These are phyloP conservation scores for Globisporangium nodosum DNA, from an alignment of 352 stramenopile species.

Conservation along the genomic window DNA sequence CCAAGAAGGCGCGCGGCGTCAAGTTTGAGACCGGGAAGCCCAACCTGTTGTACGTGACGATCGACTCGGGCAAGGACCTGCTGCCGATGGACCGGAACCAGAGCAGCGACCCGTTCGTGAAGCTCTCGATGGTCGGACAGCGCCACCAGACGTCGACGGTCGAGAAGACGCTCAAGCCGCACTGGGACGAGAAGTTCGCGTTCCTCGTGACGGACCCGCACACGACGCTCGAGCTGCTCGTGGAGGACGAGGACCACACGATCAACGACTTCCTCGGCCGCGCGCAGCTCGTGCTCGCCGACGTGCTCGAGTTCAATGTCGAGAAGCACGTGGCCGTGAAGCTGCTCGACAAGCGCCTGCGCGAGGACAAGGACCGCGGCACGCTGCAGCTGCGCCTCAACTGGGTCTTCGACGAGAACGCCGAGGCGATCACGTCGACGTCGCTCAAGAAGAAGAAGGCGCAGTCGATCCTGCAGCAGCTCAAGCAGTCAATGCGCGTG, in stretches of 20 bases:
- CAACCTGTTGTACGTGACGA: slow-evolving; percentile 66
- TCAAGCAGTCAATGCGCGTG: slow-evolving; percentile 43
- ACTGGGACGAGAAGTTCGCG: slow-evolving; percentile 71
- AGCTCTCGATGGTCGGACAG: slow-evolving; percentile 69
- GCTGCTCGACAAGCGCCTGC: slow-evolving; percentile 53
- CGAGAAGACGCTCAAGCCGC: slow-evolving; percentile 65
- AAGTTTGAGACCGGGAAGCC: slow-evolving; percentile 18
- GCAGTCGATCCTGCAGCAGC: slow-evolving; percentile 40
- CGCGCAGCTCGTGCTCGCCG: slow-evolving; percentile 42
- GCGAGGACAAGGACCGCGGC: slow-evolving; percentile 47
- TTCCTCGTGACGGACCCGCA: slow-evolving; percentile 41
- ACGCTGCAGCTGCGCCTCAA: slow-evolving; percentile 45
- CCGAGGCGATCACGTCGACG: slow-evolving; percentile 34
- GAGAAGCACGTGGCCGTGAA: slow-evolving; percentile 43
- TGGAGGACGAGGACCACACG: slow-evolving; percentile 62
- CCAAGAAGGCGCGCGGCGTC: slow-evolving; percentile 1
- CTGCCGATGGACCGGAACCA: slow-evolving; percentile 77
- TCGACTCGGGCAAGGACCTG: slow-evolving; percentile 66
- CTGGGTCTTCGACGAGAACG: slow-evolving; percentile 50
- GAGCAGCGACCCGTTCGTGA: slow-evolving; percentile 83
- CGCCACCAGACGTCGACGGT: slow-evolving; percentile 57
- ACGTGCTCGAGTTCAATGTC: slow-evolving; percentile 38
- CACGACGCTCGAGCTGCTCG: slow-evolving; percentile 50
- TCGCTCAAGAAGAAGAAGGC: slow-evolving; percentile 44
- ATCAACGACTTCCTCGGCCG: slow-evolving; percentile 69